Evolutionary conservation across 1,139 yeast genomes (phyloP).

Genomic region (Debaryomyces robertsiae): DNA sequence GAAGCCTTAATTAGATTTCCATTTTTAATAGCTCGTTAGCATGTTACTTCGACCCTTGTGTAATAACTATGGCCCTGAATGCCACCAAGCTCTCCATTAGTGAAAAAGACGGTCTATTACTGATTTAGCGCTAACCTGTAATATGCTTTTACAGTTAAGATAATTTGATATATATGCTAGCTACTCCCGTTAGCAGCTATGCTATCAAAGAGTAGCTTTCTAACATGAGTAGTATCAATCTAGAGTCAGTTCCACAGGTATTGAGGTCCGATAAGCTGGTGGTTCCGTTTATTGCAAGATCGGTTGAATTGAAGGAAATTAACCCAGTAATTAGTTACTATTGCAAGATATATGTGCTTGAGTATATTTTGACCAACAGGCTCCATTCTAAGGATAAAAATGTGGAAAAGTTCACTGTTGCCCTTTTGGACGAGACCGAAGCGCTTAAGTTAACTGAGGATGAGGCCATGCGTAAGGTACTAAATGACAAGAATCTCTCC

Average conservation of each 20-base stretch:
- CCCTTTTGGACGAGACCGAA: slow-evolving; percentile 68
- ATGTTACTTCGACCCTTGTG: no score
- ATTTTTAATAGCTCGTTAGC: no score
- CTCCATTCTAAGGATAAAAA: slow-evolving; percentile 56
- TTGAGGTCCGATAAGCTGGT: slow-evolving; percentile 40
- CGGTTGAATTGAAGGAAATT: slow-evolving; percentile 50
- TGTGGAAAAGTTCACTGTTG: slow-evolving; percentile 59
- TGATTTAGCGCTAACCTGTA: no score
- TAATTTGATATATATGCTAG: no score
- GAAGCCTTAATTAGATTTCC: not conserved
- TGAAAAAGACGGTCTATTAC: no score
- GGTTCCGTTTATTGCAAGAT: slow-evolving; percentile 48
- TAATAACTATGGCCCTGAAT: no score
- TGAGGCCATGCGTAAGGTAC: slow-evolving; percentile 39
- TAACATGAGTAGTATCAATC: slow-evolving; percentile 9
- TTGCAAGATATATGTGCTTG: slow-evolving; percentile 64
- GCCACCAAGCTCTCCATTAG: no score
- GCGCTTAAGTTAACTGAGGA: slow-evolving; percentile 41
- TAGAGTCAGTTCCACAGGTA: slow-evolving; percentile 29
- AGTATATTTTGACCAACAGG: slow-evolving; percentile 59
- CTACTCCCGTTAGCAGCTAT: no score
- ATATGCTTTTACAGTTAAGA: no score
- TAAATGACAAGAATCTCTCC: slow-evolving; percentile 60
- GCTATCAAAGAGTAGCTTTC: no score
- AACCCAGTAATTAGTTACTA: slow-evolving; percentile 62